A percentile compares a stretch with the other conserved stretches of the same genome.
phyloP scores from a whole-genome alignment of 2,329 filamentous ascomycete species.

The Claviceps spartinae region DNA sequence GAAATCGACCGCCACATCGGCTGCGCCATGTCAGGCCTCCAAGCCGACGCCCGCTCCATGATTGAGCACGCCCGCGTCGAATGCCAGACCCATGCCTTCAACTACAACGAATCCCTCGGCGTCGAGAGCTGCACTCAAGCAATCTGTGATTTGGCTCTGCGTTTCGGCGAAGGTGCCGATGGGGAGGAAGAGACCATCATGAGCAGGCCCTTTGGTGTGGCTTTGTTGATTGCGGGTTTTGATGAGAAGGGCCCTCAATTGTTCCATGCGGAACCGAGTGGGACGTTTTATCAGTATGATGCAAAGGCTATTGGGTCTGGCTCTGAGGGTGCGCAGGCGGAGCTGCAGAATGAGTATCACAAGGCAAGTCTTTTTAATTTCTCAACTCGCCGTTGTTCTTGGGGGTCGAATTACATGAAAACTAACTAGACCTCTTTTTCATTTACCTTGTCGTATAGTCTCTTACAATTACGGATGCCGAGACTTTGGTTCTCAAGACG shows the following conservation, averaged over 20 bases:
- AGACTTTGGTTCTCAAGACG: slow-evolving; percentile 92
- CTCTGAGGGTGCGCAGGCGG: slow-evolving; percentile 92
- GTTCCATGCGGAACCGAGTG: slow-evolving; percentile 95
- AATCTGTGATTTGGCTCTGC: slow-evolving; percentile 90
- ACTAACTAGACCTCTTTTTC: background rate
- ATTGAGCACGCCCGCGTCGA: slow-evolving; percentile 97
- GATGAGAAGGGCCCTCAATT: slow-evolving; percentile 94
- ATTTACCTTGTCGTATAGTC: slow-evolving; percentile 38
- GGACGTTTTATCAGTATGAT: slow-evolving; percentile 98
- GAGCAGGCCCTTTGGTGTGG: slow-evolving; percentile 93
- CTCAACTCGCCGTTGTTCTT: background rate
- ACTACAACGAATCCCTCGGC: slow-evolving; percentile 89
- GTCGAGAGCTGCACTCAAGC: slow-evolving; percentile 98
- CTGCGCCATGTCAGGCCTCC: slow-evolving; percentile 95
- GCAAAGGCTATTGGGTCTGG: slow-evolving; percentile 97
- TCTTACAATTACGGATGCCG: slow-evolving; percentile 80
- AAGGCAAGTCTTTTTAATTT: slow-evolving; percentile 38
- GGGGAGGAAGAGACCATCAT: slow-evolving; percentile 98
- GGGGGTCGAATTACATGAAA: background rate
- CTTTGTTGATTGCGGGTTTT: slow-evolving; percentile 88
- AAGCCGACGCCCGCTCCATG: slow-evolving; percentile 95
- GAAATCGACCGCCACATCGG: slow-evolving; percentile 98
- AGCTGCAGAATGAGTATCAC: slow-evolving; percentile 97
- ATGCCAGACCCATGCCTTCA: slow-evolving; percentile 92
- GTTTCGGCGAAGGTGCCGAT: slow-evolving; percentile 94